Percentiles rank a stretch among this genome's conserved stretches.
phyloP scores from a whole-genome alignment of 164 flowering plant genomes.

The Santalum album region DNA sequence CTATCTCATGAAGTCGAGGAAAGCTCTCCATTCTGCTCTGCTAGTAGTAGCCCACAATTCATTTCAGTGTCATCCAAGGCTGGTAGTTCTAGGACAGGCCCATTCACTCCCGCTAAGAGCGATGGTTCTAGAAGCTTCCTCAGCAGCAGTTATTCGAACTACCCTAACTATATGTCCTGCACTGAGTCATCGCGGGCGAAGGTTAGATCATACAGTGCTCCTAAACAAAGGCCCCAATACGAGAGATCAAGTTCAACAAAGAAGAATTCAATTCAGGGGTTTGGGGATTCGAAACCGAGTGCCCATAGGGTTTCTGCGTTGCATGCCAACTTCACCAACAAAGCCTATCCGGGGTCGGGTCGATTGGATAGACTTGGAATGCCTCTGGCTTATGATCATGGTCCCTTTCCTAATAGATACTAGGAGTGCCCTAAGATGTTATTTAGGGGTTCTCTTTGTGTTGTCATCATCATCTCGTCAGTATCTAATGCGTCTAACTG shows the following conservation, averaged over 20 bases:
- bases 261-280: background rate
- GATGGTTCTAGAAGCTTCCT: constrained; percentile 39
- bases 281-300: constrained; percentile 31
- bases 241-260: constrained; percentile 46
- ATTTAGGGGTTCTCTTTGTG: too few species aligned
- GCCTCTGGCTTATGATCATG: constrained; percentile 32
- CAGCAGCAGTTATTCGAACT: constrained; percentile 42
- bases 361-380: constrained; percentile 72
- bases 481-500: too few species aligned
- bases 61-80: constrained; percentile 38
- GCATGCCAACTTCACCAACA: constrained; percentile 46
- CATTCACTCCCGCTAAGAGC: constrained; percentile 49
- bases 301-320: constrained; percentile 27
- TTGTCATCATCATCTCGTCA: too few species aligned
- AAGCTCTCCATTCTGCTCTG: constrained; percentile 32
- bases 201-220: constrained; percentile 53
- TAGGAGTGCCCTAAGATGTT: too few species aligned
- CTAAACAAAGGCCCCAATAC: constrained; percentile 46
- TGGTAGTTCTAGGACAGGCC: constrained; percentile 27
- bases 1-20: constrained; percentile 24
- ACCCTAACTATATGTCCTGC: constrained; percentile 54
- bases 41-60: constrained; percentile 39
- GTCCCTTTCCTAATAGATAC: constrained; percentile 17
- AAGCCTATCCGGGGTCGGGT: constrained; percentile 80
- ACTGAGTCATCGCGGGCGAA: constrained; percentile 58